Evolutionary conservation across 2,329 filamentous ascomycete genomes (phyloP), one percentile per base, ranked within the genome.

Genomic region (Monosporascus sp.): DNA sequence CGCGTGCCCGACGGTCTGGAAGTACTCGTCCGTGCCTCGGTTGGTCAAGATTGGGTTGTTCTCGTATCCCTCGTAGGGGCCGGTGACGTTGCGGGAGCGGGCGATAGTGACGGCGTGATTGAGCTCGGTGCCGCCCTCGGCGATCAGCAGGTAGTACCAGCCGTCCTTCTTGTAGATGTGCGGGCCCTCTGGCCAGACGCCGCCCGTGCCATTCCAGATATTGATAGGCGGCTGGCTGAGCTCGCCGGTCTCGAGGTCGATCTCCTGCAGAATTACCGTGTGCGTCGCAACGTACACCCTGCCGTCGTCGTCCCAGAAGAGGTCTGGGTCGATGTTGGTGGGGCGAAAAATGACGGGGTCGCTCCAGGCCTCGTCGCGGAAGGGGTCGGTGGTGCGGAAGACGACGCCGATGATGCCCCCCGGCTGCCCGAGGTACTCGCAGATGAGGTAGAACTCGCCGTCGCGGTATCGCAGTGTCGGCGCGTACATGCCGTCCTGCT

Each of bases 71-170:
- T 74, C 70, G 50, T 75, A 80, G 0, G 77, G 77, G 0, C 76
- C 77, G 24, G 50, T 67, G 3, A 77, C 60, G 36, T 63, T 57
- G 5, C 57, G 61, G 0, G 74, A 68, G 2, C 76, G 69, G 0
- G 76, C 74, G 35, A 78, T 74, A 2, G 71, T 74, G 24, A 74
- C 66, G 44, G 68, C 67, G 50, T 78, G 76, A 35, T 70, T 62
- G 0, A 60, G 62, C 43, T 64, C 67, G 1, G 77, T 79, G 1
- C 77, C 78, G 0, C 77, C 77, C 57, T 80, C 75, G 0, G 75
- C 74, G 2, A 76, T 76, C 48, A 78, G 66, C n/a, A 79, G 67
- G 53, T 79, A 80, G 54, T 76, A 79, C 38, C 69, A 77, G 1
- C 64, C 68, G 20, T 73, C 74, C 27, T 70, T 71, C 54, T 72